A percentile compares a stretch with the other conserved stretches of the same genome.
These are phyloP conservation scores for Verbena officinalis DNA, from an alignment of 257 asterid genomes.

Conservation along the genomic window DNA sequence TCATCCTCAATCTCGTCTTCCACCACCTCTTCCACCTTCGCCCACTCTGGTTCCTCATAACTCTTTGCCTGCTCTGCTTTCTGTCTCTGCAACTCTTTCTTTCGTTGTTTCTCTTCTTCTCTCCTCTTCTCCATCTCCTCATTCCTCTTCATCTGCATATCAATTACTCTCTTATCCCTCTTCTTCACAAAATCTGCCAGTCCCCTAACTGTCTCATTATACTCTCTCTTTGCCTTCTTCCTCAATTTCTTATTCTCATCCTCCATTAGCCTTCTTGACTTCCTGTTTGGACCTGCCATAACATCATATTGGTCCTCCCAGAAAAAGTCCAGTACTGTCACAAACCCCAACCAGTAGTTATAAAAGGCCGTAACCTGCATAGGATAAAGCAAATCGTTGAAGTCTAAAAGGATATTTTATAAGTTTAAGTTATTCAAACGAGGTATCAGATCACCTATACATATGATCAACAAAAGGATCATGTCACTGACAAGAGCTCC, in stretches of 20 bases:
- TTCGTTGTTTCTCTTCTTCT: constrained; percentile 73
- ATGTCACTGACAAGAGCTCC: not conserved
- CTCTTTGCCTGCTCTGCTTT: constrained; percentile 75
- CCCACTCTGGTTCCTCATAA: constrained; percentile 90
- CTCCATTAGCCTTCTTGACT: constrained; percentile 85
- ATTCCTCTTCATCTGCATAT: constrained; percentile 83
- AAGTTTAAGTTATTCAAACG: not conserved
- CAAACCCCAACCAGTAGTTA: constrained; percentile 82
- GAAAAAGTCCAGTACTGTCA: constrained; percentile 75
- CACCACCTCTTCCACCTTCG: constrained; percentile 65
- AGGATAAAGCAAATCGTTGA: not conserved
- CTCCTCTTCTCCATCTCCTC: constrained; percentile 85
- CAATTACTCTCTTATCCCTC: constrained; percentile 94
- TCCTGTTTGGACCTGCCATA: constrained; percentile 84
- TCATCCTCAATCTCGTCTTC: constrained; percentile 59
- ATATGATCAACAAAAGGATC: constrained; percentile 1
- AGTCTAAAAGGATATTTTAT: constrained; percentile 16
- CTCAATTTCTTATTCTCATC: constrained; percentile 93
- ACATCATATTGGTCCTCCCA: constrained; percentile 91
- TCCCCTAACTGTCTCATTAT: constrained; percentile 88
- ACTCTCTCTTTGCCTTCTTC: constrained; percentile 83
- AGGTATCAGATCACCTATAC: not conserved
- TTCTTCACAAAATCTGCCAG: constrained; percentile 88
- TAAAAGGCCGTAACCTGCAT: constrained; percentile 93
- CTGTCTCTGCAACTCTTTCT: constrained; percentile 79